Percentiles rank a stretch among this genome's conserved stretches.
Conservation (phyloP, 2,329 filamentous ascomycete genomes). For the Pestalotiopsis fici region DNA sequence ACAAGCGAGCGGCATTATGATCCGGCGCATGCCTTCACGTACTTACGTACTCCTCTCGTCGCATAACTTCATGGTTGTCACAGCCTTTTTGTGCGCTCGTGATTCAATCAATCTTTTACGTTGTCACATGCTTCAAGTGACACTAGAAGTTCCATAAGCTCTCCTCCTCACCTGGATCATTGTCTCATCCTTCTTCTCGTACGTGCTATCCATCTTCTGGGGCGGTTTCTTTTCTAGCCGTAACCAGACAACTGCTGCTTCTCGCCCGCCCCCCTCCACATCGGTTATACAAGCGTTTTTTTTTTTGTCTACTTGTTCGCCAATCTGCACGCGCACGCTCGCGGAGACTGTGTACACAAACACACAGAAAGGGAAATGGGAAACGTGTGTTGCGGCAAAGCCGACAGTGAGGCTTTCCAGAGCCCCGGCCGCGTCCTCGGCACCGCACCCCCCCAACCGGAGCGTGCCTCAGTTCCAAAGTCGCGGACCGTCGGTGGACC, state of each 20-base stretch:
- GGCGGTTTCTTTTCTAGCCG: too few relatives aligned
- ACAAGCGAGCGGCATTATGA: neutral
- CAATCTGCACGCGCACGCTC: too few relatives aligned
- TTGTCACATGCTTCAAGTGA: too few relatives aligned
- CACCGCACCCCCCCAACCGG: conserved; percentile 49
- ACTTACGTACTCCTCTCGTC: neutral
- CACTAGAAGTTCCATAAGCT: too few relatives aligned
- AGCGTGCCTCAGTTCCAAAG: conserved; percentile 52
- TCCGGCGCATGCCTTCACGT: neutral
- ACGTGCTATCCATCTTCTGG: too few relatives aligned
- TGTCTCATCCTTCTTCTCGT: too few relatives aligned
- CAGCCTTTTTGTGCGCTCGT: neutral
- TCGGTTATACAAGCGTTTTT: too few relatives aligned
- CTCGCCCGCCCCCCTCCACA: too few relatives aligned
- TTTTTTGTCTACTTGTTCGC: too few relatives aligned
- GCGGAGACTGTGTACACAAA: neutral
- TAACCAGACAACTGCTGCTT: too few relatives aligned
- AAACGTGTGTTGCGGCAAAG: conserved; percentile 84
- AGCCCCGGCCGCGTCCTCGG: conserved; percentile 74
- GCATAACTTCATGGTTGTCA: neutral
- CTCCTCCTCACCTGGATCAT: too few relatives aligned
- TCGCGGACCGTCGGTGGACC: conserved; percentile 51
- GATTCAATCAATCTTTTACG: too few relatives aligned
- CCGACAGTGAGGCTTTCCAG: conserved; percentile 66
- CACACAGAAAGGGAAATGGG: conserved; percentile 62